Evolutionary conservation across 2,329 filamentous ascomycete species (phyloP).

Genomic region (Fulvia fulva): DNA sequence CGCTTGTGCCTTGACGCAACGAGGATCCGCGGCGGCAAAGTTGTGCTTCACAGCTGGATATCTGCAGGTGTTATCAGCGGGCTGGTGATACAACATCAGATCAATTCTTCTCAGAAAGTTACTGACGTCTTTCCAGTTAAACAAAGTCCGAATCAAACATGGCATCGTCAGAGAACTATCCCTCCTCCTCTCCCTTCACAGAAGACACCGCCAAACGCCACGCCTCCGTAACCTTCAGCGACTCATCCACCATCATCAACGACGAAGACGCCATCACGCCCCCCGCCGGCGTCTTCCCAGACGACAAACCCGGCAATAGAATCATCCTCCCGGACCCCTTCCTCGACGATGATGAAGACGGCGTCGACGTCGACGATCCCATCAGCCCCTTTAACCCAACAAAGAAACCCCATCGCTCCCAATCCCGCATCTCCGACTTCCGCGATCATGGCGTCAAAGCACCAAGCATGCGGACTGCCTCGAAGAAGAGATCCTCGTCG

Average conservation of each 20-base stretch:
- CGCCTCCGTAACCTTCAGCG: background rate
- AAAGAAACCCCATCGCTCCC: background rate
- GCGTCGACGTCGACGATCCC: background rate
- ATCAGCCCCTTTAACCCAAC: too few species aligned
- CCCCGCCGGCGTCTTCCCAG: background rate
- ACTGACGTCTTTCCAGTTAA: too few species aligned
- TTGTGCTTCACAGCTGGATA: background rate
- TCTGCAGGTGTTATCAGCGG: background rate
- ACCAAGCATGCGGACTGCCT: background rate
- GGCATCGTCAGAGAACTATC: background rate
- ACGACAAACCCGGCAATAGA: background rate
- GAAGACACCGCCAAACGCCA: background rate
- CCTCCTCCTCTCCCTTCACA: background rate
- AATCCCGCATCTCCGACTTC: background rate
- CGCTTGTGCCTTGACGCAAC: background rate
- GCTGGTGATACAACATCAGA: background rate
- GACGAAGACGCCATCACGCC: background rate
- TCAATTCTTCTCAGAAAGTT: too few species aligned
- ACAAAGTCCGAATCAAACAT: background rate
- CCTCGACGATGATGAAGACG: background rate
- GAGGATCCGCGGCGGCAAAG: background rate
- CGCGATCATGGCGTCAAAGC: background rate
- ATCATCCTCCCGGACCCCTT: background rate
- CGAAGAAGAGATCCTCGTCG: background rate
- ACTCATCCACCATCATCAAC: conserved; percentile 1